phyloP scores from a whole-genome alignment of 116 monocot species.

The Trichopus zeylanicus region DNA sequence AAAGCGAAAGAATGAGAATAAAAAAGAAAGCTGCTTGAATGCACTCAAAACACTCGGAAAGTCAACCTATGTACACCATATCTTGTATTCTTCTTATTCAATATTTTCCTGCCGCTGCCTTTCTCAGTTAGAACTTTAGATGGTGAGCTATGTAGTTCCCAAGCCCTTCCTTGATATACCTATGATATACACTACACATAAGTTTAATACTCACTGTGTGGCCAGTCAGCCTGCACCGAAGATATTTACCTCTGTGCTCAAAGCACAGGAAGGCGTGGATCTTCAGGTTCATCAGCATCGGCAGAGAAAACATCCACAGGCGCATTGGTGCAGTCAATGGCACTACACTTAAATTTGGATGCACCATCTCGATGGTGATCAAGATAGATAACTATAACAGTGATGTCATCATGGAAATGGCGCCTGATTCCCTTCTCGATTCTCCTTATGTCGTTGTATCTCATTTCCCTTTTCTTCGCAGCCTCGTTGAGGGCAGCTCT shows the following conservation, averaged over 20 bases:
- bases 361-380: neutral
- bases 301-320: conserved; percentile 9
- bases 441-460: conserved; percentile 9
- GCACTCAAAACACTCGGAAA: too few species aligned
- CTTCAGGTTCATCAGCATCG: conserved; percentile 3
- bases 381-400: conserved; percentile 3
- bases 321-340: conserved; percentile 9
- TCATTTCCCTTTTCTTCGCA: conserved; percentile 13
- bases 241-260: too few species aligned
- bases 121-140: too few species aligned
- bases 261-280: neutral
- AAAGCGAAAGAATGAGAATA: too few species aligned
- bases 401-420: conserved; percentile 13
- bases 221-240: neutral
- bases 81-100: too few species aligned
- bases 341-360: neutral
- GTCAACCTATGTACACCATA: too few species aligned
- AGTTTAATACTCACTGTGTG: too few species aligned
- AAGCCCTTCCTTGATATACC: too few species aligned
- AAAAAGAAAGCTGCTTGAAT: too few species aligned
- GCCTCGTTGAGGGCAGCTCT: conserved; percentile 8
- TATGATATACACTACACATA: too few species aligned
- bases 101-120: too few species aligned
- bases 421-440: conserved; percentile 7
- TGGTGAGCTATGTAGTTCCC: too few species aligned